Base-by-base conservation (phyloP, 1,284 basidiomycete species). In the Amylostereum areolatum region DNA sequence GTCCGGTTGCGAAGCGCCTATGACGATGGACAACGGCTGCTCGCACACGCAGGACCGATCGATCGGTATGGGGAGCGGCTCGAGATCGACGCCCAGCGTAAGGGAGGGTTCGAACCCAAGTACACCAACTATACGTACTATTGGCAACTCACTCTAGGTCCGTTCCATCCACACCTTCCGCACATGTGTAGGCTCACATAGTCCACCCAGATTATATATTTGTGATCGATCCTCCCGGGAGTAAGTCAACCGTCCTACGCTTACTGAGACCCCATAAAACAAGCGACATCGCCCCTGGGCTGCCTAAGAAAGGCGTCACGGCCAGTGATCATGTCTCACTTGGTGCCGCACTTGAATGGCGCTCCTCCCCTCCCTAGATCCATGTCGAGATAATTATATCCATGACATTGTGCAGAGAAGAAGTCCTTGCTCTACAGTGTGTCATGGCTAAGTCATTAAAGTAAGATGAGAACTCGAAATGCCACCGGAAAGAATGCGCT, bases 321-420 rank as follows among this genome's bases (percentile, higher is more conserved):
- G 89, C 89, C 8, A 92, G 89, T 59, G 94, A 97, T 66, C 94
- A 97, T 62, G 73, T 93, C 52, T 85, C 87, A 1, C 74, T 97
- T 8, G 82, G 79, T 39, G 77, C 75, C 4, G 78, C 85, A 29
- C 61, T 68, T 73, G 51, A 61, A 45, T 66, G 69, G 70, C 18
- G 18, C 18, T 18, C 18, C 18, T 18, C 18, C 18, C 18, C 18
- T 18, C 18, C 18, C 18, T 12, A 43, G 18, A 43, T 43, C 41
- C 41, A 12, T 43, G 30, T 28, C 9, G 24, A n/a, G 12, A 29
- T 25, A 8, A 45, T 12, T 41, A 51, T 36, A 27, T 36, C n/a
- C 12, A 45, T 45, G 28, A 33, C 25, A 24, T 41, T 33, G 25
- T 18, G 18, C 18, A 18, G 18, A 18, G 18, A 18, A 18, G 18